These are phyloP conservation scores for Plasmodium relictum DNA, from an alignment of 169 alveolate species.

Conservation along the genomic window DNA sequence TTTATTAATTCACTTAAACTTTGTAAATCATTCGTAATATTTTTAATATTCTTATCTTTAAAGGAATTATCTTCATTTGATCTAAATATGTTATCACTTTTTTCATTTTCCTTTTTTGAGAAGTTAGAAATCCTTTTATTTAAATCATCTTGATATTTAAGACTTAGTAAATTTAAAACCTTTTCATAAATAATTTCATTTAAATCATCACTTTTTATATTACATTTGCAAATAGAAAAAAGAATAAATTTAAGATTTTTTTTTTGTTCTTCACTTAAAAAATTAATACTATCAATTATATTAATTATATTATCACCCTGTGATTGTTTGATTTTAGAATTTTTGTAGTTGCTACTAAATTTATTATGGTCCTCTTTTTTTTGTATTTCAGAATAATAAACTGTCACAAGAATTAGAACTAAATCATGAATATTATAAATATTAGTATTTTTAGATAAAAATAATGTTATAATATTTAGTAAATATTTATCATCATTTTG, in stretches of 20 bases:
- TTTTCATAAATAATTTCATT: constrained; percentile 27
- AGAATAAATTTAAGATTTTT: constrained; percentile 24
- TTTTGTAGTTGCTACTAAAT: neutral
- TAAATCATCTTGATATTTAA: constrained; percentile 22
- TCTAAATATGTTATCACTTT: neutral
- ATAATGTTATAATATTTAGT: constrained; percentile 24
- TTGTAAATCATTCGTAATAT: constrained; percentile 34
- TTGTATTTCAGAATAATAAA: constrained; percentile 18
- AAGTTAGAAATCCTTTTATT: neutral
- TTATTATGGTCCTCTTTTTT: neutral
- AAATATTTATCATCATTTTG: constrained; percentile 12
- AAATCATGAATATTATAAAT: constrained; percentile 45
- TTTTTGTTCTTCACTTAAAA: constrained; percentile 18
- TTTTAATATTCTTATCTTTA: neutral
- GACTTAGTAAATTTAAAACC: constrained; percentile 31
- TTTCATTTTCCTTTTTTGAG: neutral
- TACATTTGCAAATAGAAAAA: neutral
- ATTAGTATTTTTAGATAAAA: constrained; percentile 14
- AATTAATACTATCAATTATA: constrained; percentile 20
- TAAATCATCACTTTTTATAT: neutral
- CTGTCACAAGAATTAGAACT: constrained; percentile 20
- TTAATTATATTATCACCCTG: constrained; percentile 23
- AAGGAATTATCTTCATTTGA: neutral
- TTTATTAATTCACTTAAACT: constrained; percentile 67
- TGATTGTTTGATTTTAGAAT: neutral